A percentile compares a stretch with the other conserved stretches of the same genome.
phyloP scores from a whole-genome alignment of 225 moss, liverwort and hornwort species.

The Polytrichum commune region DNA sequence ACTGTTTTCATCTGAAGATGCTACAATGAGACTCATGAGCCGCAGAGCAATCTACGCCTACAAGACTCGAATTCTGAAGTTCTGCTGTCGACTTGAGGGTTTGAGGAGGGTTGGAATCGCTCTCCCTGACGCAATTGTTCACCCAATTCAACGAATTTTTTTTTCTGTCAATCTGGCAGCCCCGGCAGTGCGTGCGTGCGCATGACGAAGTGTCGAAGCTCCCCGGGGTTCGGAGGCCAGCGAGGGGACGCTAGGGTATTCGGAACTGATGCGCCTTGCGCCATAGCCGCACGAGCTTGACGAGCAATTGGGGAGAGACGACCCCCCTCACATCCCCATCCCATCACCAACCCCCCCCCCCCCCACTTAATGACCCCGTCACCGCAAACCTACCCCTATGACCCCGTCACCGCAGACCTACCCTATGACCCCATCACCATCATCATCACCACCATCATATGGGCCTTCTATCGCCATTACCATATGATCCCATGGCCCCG shows the following conservation, averaged over 20 bases:
- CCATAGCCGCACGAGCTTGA: no score
- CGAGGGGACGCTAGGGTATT: neutral
- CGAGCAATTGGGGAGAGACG: no score
- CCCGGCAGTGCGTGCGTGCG: neutral
- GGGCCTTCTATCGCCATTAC: no score
- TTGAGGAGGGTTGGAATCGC: neutral
- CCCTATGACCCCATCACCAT: no score
- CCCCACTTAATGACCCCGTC: no score
- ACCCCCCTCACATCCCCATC: no score
- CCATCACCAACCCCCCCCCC: no score
- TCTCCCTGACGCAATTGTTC: neutral
- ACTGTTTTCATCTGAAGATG: neutral
- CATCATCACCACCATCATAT: no score
- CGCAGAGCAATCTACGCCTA: neutral
- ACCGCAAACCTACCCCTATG: no score
- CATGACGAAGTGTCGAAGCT: neutral
- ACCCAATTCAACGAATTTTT: neutral
- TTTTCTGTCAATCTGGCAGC: neutral
- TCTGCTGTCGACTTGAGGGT: neutral
- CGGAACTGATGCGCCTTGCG: no score
- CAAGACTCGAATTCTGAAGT: neutral
- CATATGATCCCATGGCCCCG: no score
- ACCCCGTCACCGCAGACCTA: no score
- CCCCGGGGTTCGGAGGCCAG: neutral
- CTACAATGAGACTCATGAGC: neutral